phyloP scores from a whole-genome alignment of 2,329 filamentous ascomycete species.

The Hirsutella thompsonii region DNA sequence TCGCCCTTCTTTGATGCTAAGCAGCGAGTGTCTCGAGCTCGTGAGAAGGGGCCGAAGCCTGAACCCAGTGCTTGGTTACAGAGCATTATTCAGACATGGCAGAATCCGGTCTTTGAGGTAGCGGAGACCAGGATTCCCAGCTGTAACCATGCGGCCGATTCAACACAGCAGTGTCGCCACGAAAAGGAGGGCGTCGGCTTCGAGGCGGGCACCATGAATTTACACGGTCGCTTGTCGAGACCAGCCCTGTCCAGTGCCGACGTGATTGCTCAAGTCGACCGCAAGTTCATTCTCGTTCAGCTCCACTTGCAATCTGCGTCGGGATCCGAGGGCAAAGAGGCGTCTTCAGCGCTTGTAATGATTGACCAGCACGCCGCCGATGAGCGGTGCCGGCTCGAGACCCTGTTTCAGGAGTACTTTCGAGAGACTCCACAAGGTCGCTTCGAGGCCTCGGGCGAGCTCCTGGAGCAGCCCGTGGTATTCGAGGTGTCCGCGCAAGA shows the following conservation, averaged over 20 bases:
- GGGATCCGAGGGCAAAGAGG: neutral
- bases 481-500: constrained; percentile 58
- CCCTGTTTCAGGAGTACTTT: constrained; percentile 47
- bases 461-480: constrained; percentile 38
- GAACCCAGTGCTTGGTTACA: constrained; percentile 40
- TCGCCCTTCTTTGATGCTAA: too few species aligned
- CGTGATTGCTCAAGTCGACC: constrained; percentile 73
- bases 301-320: constrained; percentile 21
- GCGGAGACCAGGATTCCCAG: constrained; percentile 32
- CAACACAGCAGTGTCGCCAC: constrained; percentile 3
- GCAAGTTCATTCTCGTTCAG: constrained; percentile 73
- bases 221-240: constrained; percentile 45
- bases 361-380: constrained; percentile 94
- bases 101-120: constrained; percentile 61
- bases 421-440: neutral
- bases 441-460: constrained; percentile 17
- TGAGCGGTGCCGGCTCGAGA: constrained; percentile 71
- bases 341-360: constrained; percentile 50
- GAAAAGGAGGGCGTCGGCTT: constrained; percentile 11
- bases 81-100: constrained; percentile 50
- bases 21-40: neutral
- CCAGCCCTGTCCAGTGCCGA: constrained; percentile 43
- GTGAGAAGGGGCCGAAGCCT: constrained; percentile 3
- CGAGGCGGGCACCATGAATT: constrained; percentile 14
- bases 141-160: constrained; percentile 11